These are phyloP conservation scores for Starmerella sp. DNA, from an alignment of 805 yeast genomes.

Conservation along the genomic window DNA sequence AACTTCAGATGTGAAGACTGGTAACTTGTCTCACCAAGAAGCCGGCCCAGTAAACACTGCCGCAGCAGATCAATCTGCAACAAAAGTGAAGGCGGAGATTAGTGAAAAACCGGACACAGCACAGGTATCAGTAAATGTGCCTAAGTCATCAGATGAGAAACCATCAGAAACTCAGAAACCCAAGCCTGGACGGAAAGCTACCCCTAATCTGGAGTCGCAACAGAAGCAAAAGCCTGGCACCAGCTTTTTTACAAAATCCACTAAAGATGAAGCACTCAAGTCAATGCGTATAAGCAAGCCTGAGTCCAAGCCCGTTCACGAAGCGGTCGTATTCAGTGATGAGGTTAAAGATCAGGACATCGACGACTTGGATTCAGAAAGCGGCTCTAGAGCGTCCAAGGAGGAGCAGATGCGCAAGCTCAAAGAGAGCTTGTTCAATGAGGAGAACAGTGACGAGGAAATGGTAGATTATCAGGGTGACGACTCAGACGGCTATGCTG, in stretches of 20 bases:
- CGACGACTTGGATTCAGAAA: slow-evolving; percentile 3
- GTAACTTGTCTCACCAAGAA: neutral
- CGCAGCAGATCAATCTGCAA: neutral
- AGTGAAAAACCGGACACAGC: neutral
- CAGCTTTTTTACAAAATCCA: neutral
- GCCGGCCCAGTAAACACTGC: neutral
- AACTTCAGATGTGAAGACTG: neutral
- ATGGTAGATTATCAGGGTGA: neutral
- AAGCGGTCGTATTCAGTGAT: slow-evolving; percentile 13
- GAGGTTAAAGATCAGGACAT: neutral
- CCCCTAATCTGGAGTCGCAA: too few species aligned
- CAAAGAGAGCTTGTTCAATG: neutral
- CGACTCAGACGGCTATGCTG: neutral
- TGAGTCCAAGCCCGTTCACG: slow-evolving; percentile 5
- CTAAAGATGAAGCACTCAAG: slow-evolving; percentile 5
- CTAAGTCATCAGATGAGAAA: neutral
- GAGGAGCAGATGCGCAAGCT: neutral
- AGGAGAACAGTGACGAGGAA: neutral
- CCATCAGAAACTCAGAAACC: neutral
- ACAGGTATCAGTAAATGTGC: neutral
- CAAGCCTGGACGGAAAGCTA: neutral
- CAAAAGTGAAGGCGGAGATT: neutral
- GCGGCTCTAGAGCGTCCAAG: neutral
- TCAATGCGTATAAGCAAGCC: slow-evolving; percentile 1
- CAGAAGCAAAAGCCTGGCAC: neutral